A percentile compares a stretch with the other conserved stretches of the same genome.
Conservation (phyloP, 129 eudicot species). For the Dittrichia graveolens region DNA sequence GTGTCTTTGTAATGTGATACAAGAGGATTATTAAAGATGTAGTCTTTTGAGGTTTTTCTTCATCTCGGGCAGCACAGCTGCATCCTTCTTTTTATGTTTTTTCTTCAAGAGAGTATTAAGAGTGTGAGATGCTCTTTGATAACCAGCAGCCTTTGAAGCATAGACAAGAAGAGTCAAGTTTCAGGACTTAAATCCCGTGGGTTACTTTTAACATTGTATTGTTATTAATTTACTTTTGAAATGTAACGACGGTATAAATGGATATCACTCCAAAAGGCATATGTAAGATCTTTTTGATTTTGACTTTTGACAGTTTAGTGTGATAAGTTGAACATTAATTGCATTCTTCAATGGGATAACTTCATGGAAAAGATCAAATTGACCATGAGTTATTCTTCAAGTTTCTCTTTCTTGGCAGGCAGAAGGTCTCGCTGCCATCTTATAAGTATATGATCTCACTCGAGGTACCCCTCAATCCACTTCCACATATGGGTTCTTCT, state of each 20-base stretch:
- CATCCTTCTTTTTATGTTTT: too few relatives aligned
- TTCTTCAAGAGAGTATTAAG: too few relatives aligned
- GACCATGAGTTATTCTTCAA: neutral
- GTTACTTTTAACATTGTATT: slow-evolving; percentile 8
- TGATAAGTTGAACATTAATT: neutral
- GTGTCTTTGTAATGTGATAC: too few relatives aligned
- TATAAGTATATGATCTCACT: neutral
- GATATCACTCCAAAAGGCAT: neutral
- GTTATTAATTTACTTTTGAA: neutral
- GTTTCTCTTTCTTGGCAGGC: neutral
- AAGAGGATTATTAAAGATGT: too few relatives aligned
- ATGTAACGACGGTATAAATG: neutral
- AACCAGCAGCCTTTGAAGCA: slow-evolving; percentile 3
- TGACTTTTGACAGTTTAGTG: too few relatives aligned
- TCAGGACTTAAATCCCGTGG: neutral
- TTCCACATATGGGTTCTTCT: slow-evolving; percentile 32
- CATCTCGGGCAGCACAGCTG: too few relatives aligned
- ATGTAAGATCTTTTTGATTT: slow-evolving; percentile 1
- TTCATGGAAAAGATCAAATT: neutral
- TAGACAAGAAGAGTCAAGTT: slow-evolving; percentile 12
- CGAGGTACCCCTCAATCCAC: neutral
- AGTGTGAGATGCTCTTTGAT: too few relatives aligned
- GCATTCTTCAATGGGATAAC: neutral
- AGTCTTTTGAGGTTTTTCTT: too few relatives aligned
- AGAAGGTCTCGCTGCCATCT: neutral